These are phyloP conservation scores for Sporobolomyces phaffii DNA, from an alignment of 768 basidiomycete genomes.

Conservation along the genomic window DNA sequence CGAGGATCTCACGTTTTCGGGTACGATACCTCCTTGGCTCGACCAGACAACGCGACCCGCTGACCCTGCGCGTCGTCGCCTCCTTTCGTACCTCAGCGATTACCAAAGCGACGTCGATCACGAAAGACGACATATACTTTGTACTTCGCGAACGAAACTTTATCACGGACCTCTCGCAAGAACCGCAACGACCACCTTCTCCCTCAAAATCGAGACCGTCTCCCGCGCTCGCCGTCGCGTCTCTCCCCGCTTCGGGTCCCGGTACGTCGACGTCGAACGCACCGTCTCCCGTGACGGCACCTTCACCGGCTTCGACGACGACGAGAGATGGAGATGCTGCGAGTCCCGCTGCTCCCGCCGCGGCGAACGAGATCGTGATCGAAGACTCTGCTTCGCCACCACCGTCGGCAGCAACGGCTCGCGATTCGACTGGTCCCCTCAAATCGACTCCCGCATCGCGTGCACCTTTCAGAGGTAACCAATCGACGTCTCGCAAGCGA, in stretches of 20 bases:
- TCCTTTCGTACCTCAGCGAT: conserved; percentile 56
- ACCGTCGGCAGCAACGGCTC: neutral
- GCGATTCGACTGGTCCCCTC: no score
- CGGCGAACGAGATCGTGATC: neutral
- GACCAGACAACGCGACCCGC: neutral
- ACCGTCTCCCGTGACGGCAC: neutral
- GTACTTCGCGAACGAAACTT: conserved; percentile 68
- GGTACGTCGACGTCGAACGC: neutral
- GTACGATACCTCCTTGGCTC: conserved; percentile 52
- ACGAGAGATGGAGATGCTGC: no score
- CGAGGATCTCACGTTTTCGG: conserved; percentile 50
- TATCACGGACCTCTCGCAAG: conserved; percentile 52
- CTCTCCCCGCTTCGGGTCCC: neutral
- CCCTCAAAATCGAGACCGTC: neutral
- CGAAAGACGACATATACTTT: conserved; percentile 73
- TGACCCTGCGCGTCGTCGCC: no score
- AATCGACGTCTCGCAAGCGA: conserved; percentile 19
- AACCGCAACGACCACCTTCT: neutral
- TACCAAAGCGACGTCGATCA: conserved; percentile 79
- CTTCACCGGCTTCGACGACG: neutral
- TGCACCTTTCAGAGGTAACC: conserved; percentile 25
- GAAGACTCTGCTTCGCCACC: conserved; percentile 12
- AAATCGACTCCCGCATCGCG: no score
- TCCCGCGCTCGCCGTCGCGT: neutral
- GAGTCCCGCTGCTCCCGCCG: no score